A percentile compares a stretch with the other conserved stretches of the same genome.
Conservation (phyloP, 345 rosid genomes). For the Linum lewisii region DNA sequence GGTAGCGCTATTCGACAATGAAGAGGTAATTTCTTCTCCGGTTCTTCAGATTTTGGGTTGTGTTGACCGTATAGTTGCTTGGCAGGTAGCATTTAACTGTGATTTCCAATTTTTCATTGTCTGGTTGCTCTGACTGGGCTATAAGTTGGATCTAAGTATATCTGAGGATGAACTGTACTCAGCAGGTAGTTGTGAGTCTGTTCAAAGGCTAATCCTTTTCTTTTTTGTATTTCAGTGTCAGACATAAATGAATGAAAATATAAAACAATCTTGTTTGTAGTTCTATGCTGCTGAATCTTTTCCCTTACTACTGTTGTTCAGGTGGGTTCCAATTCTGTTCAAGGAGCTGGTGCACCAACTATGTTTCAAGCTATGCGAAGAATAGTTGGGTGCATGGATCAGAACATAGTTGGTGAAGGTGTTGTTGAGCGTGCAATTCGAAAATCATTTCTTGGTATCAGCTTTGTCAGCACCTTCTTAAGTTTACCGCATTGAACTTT, state of each 20-base stretch:
- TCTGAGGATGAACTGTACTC: too few species aligned
- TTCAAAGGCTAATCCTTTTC: too few species aligned
- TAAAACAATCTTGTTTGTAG: too few species aligned
- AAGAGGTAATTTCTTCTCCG: constrained; percentile 70
- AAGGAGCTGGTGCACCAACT: constrained; percentile 94
- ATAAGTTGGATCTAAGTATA: too few species aligned
- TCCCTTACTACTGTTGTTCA: constrained; percentile 24
- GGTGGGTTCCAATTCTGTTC: constrained; percentile 88
- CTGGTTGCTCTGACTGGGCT: too few species aligned
- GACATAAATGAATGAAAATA: too few species aligned
- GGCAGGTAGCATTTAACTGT: too few species aligned
- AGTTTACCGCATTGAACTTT: constrained; percentile 2
- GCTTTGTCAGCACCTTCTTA: constrained; percentile 4
- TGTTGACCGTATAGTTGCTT: too few species aligned
- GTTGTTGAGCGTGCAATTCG: constrained; percentile 68
- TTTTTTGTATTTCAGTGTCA: too few species aligned
- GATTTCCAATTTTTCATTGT: too few species aligned
- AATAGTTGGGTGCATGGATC: constrained; percentile 54
- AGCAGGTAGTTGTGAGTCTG: too few species aligned
- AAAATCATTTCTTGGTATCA: constrained; percentile 75
- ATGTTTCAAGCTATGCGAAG: constrained; percentile 94
- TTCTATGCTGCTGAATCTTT: background rate
- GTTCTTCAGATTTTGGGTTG: too few species aligned
- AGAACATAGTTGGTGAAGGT: constrained; percentile 42
- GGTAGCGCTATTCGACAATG: constrained; percentile 93